Base-by-base conservation (phyloP, 129 eudicot genomes). In the sunflower (Helianthus annuus) region DNA sequence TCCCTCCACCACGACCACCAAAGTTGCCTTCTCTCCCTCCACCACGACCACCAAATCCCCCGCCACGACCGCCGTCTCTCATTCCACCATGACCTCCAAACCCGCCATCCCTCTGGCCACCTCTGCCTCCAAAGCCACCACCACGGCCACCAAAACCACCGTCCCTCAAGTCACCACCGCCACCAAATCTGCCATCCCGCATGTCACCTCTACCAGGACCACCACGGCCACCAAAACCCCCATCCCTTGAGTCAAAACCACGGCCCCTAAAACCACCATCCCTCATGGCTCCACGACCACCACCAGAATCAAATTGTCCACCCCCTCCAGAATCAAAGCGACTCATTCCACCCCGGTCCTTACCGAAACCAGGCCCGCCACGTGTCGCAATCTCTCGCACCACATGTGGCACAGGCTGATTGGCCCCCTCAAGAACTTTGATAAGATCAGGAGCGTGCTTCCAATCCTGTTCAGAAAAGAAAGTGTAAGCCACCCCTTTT, bases 401-500 rank as follows among this genome's bases (percentile, higher is more conserved):
- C 49, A 83, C 95, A 6, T 52, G 81, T 19, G 98, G 97, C 58
- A 93, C 98, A 42, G 45, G 78, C 85, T 93, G 98, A 76, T 93
- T 84, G 14, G 98, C 97, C 5, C 98, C 98, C 82, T 93, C 98
- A 66, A 93, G 80, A 48, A 93, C 79, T 73, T 92, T 92, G 19
- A 92, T 76, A 4, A 92, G 88, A 69, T 89, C 98, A 8, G 87
- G 62, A 4, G 96, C 97, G 60, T 87, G 77, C 67, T 93, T 93
- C 97, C 97, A 89, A 60, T 93, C 98, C 69, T 93, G 98, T 67
- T 93, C 98, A 1, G 92, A 89, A 76, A 93, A 80, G 66, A 93
- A 93, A 7, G 98, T 93, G 53, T 87, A 89, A 0, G 98, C 79
- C 62, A 87, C 73, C 65, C 98, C 98, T 19, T 89, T 92, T 10